phyloP scores from a whole-genome alignment of 306 rosid species.

The Vachellia collinsii region DNA sequence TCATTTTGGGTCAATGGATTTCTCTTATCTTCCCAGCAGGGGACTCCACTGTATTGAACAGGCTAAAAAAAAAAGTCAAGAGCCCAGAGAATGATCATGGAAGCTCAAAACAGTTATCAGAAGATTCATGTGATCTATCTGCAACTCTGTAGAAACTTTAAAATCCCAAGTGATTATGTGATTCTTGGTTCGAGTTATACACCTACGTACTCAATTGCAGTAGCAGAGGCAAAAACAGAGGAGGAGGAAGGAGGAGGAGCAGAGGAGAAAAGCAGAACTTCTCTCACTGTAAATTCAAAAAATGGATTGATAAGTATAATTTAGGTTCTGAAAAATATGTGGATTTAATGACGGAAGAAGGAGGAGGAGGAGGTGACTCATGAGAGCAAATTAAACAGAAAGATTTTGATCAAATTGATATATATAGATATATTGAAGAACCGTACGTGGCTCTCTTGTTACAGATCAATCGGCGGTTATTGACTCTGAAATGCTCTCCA shows the following conservation, averaged over 20 bases:
- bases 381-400: not conserved
- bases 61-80: not conserved
- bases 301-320: constrained; percentile 22
- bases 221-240: constrained; percentile 19
- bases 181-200: not conserved
- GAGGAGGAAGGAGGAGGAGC: not conserved
- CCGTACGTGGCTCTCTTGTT: not conserved
- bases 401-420: constrained; percentile 5
- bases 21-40: not conserved
- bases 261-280: not conserved
- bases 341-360: too few species aligned
- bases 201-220: constrained; percentile 12
- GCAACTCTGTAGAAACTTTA: not conserved
- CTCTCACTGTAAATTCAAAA: constrained; percentile 11
- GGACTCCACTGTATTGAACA: not conserved
- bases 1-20: not conserved
- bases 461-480: constrained; percentile 53
- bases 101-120: not conserved
- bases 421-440: not conserved
- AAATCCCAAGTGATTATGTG: not conserved
- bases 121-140: not conserved
- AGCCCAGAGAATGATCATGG: not conserved
- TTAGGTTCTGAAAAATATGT: constrained; percentile 17
- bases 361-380: not conserved
- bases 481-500: constrained; percentile 79